Percentiles rank a stretch among this genome's conserved stretches.
Conservation (phyloP, 345 rosid genomes). For the Dipteronia dyeriana region DNA sequence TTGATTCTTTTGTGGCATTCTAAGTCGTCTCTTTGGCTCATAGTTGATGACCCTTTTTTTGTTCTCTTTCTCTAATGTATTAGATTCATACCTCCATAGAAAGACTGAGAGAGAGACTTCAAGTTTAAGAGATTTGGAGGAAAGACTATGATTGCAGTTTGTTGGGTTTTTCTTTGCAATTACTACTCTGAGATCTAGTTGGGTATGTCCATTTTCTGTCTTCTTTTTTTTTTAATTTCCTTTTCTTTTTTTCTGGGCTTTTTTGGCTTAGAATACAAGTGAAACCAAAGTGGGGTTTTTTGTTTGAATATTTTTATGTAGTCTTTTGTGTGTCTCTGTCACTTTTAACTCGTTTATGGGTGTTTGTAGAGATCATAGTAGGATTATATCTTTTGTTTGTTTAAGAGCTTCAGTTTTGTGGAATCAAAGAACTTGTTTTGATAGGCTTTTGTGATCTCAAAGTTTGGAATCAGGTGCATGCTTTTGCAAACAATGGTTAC, state of each 20-base stretch:
- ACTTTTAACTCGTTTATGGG: constrained; percentile 29
- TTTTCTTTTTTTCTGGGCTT: constrained; percentile 20
- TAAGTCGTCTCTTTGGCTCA: constrained; percentile 24
- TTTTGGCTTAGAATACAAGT: constrained; percentile 76
- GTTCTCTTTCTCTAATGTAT: constrained; percentile 14
- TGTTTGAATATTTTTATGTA: constrained; percentile 23
- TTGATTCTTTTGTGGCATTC: constrained; percentile 26
- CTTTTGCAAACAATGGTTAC: constrained; percentile 31
- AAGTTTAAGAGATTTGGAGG: constrained; percentile 33
- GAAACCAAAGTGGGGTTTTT: constrained; percentile 45
- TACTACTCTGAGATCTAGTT: constrained; percentile 57
- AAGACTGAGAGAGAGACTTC: constrained; percentile 25
- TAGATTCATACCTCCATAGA: constrained; percentile 19
- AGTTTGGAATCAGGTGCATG: constrained; percentile 31
- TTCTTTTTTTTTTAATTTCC: constrained; percentile 21
- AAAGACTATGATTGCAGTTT: constrained; percentile 34
- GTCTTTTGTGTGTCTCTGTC: constrained; percentile 29
- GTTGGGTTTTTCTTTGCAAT: constrained; percentile 38
- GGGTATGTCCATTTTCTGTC: constrained; percentile 48
- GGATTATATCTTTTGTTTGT: constrained; percentile 32
- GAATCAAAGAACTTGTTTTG: constrained; percentile 25
- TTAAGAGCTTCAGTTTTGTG: constrained; percentile 29
- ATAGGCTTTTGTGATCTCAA: constrained; percentile 34
- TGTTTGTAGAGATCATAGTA: constrained; percentile 23
- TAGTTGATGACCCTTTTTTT: constrained; percentile 25